Conservation (phyloP, 345 rosid genomes). For the Eutrema heterophyllum region DNA sequence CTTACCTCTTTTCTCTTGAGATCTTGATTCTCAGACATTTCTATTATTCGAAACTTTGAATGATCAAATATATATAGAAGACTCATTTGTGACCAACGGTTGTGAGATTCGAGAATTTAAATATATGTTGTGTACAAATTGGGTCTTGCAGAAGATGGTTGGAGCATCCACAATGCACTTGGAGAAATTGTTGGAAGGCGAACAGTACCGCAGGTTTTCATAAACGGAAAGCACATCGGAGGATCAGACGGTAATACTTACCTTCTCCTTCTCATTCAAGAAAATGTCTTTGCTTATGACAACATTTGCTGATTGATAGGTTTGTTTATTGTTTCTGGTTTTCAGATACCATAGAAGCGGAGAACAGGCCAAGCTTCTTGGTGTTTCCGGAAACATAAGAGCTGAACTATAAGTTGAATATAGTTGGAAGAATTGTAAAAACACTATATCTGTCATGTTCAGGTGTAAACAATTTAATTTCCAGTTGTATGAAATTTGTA, state of each 20-base stretch:
- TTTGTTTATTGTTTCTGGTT: constrained; percentile 13
- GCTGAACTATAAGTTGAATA: constrained; percentile 43
- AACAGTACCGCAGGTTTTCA: constrained; percentile 93
- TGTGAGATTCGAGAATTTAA: not conserved
- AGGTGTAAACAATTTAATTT: constrained; percentile 16
- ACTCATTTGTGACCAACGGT: not conserved
- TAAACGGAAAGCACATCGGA: constrained; percentile 79
- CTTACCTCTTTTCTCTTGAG: not conserved
- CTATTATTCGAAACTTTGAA: not conserved
- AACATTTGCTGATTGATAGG: not conserved
- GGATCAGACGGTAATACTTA: constrained; percentile 76
- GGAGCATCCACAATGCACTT: constrained; percentile 62
- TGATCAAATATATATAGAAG: not conserved
- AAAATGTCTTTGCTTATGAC: not conserved
- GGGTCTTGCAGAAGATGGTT: constrained; percentile 61
- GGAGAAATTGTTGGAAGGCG: constrained; percentile 57
- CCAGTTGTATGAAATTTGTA: constrained; percentile 15
- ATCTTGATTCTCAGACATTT: not conserved
- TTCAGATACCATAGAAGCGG: constrained; percentile 75
- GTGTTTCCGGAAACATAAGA: constrained; percentile 26
- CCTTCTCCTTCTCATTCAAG: not conserved
- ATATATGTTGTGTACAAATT: not conserved
- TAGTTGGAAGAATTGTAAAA: constrained; percentile 2
- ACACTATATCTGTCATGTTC: not conserved
- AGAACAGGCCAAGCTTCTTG: constrained; percentile 62